A percentile compares a stretch with the other conserved stretches of the same genome.
Conservation (phyloP, 2,329 filamentous ascomycete genomes). For the Epichloe sp. region DNA sequence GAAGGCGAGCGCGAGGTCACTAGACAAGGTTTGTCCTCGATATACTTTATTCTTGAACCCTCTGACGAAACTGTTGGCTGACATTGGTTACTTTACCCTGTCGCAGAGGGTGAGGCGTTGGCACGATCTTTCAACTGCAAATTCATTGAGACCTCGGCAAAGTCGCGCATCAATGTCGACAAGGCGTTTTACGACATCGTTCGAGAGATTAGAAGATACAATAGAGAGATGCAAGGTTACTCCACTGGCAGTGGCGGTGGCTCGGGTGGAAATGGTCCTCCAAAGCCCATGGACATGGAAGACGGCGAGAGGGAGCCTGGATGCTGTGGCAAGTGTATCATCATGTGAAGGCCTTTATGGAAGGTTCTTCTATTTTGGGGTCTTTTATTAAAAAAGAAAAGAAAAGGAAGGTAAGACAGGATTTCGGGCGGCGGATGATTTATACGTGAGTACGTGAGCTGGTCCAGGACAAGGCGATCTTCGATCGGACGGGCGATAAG, state of each 20-base stretch:
- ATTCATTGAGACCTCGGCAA: conserved; percentile 98
- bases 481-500: background rate
- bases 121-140: conserved; percentile 87
- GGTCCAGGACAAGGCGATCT: background rate
- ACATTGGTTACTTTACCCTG: conserved; percentile 1
- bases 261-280: conserved; percentile 46
- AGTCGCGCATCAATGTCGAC: conserved; percentile 96
- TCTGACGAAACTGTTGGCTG: background rate
- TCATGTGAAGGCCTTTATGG: conserved; percentile 52
- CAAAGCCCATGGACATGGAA: conserved; percentile 68
- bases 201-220: conserved; percentile 93
- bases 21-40: conserved; percentile 58
- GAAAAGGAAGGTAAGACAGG: background rate
- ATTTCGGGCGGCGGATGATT: background rate
- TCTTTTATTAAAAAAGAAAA: background rate
- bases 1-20: conserved; percentile 85
- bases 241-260: conserved; percentile 55
- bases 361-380: background rate
- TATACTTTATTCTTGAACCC: background rate
- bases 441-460: background rate
- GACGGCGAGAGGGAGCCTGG: conserved; percentile 54
- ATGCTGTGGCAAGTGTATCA: conserved; percentile 75
- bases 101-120: conserved; percentile 73
- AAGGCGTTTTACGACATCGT: conserved; percentile 98
- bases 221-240: conserved; percentile 93